Evolutionary conservation across 371 early-diverging fungal genomes (phyloP).

Genomic region (Mortierella sp.): DNA sequence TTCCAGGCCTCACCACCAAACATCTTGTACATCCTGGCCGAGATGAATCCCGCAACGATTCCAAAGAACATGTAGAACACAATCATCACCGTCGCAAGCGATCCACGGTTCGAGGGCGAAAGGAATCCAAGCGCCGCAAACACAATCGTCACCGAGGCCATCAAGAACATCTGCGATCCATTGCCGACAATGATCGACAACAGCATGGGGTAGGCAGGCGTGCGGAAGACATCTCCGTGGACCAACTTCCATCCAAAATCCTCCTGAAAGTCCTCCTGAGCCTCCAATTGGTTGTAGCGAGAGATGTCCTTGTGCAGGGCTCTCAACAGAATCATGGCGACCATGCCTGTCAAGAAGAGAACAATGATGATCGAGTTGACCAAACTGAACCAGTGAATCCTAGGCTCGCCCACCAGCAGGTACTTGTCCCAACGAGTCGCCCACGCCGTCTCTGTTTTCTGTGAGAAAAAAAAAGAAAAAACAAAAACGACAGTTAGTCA

Average conservation of each 20-base stretch:
- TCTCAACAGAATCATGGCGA: slow-evolving; percentile 86
- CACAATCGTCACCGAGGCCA: slow-evolving; percentile 84
- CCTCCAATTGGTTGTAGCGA: slow-evolving; percentile 85
- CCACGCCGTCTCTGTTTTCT: slow-evolving; percentile 82
- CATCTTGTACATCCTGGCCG: slow-evolving; percentile 95
- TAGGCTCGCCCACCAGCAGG: slow-evolving; percentile 85
- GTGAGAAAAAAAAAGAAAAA: background rate
- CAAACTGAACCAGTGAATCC: slow-evolving; percentile 86
- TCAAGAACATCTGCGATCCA: slow-evolving; percentile 91
- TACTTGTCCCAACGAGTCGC: slow-evolving; percentile 97
- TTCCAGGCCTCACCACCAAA: slow-evolving; percentile 92
- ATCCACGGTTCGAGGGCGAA: slow-evolving; percentile 95
- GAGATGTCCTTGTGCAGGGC: slow-evolving; percentile 90
- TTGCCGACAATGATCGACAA: slow-evolving; percentile 91
- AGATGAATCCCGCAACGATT: slow-evolving; percentile 88
- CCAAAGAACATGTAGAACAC: slow-evolving; percentile 92
- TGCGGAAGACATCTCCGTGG: slow-evolving; percentile 93
- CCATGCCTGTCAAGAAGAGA: slow-evolving; percentile 90
- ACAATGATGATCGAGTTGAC: slow-evolving; percentile 94
- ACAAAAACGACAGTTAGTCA: background rate
- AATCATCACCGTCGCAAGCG: slow-evolving; percentile 90
- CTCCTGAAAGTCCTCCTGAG: slow-evolving; percentile 88
- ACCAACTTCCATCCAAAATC: slow-evolving; percentile 95
- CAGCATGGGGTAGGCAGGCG: slow-evolving; percentile 83
- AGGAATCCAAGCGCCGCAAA: slow-evolving; percentile 98